Evolutionary conservation across 805 yeast species (phyloP).

Genomic region (Suhomyces kilbournensis): DNA sequence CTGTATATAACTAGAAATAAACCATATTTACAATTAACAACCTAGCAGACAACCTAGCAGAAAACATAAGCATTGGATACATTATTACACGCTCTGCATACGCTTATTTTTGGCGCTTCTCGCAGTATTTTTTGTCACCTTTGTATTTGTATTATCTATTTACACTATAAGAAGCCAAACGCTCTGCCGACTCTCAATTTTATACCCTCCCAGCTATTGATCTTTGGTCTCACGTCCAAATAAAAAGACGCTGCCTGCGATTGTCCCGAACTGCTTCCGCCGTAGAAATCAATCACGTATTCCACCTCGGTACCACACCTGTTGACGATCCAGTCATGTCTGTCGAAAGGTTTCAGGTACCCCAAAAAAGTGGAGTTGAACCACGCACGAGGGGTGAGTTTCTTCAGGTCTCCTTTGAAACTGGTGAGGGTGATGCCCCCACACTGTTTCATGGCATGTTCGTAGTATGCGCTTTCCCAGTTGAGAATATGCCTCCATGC

Average conservation of each 20-base stretch:
- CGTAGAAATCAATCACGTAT: constrained; percentile 90
- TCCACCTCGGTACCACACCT: constrained; percentile 82
- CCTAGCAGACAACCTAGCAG: too few relatives aligned
- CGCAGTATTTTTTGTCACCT: too few relatives aligned
- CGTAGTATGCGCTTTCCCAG: constrained; percentile 71
- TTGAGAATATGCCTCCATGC: constrained; percentile 81
- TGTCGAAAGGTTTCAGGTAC: constrained; percentile 79
- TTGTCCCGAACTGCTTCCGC: constrained; percentile 18
- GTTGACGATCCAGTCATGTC: constrained; percentile 92
- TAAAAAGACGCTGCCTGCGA: constrained; percentile 55
- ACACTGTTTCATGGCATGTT: constrained; percentile 49
- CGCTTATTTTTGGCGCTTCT: too few relatives aligned
- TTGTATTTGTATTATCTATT: too few relatives aligned
- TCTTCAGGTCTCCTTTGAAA: constrained; percentile 85
- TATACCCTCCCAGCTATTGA: constrained; percentile 77
- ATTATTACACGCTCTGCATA: too few relatives aligned
- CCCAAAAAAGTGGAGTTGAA: constrained; percentile 64
- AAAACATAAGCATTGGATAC: too few relatives aligned
- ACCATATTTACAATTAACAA: too few relatives aligned
- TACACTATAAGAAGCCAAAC: constrained; percentile 38
- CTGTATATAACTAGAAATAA: background rate
- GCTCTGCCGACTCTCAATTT: constrained; percentile 63
- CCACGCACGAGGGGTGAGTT: constrained; percentile 84
- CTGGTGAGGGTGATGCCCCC: constrained; percentile 84
- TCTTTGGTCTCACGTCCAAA: constrained; percentile 89